A percentile compares a stretch with the other conserved stretches of the same genome.
Conservation (phyloP, 371 early-diverging fungal genomes). For the Smittium mucronatum region DNA sequence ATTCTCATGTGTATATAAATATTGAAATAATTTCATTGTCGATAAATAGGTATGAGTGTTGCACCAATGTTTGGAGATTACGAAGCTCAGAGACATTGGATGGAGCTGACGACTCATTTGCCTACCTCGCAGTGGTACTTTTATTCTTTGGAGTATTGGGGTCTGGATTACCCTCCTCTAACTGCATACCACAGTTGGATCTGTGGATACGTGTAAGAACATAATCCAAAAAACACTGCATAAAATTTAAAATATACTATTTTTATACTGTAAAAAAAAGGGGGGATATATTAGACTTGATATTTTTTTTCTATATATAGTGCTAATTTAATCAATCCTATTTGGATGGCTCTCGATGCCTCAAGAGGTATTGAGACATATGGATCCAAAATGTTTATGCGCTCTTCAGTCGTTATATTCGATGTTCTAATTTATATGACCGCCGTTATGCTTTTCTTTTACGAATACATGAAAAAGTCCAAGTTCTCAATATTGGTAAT, state of each 20-base stretch:
- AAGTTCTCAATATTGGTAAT: conserved; percentile 29
- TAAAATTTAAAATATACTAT: too few relatives aligned
- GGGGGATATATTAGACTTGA: too few relatives aligned
- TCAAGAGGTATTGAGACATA: conserved; percentile 73
- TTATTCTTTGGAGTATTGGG: conserved; percentile 82
- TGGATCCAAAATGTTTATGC: conserved; percentile 74
- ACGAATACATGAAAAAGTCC: not conserved
- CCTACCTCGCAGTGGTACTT: conserved; percentile 73
- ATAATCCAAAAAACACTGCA: not conserved
- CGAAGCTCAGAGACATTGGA: conserved; percentile 96
- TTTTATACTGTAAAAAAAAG: too few relatives aligned
- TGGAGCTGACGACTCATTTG: conserved; percentile 77
- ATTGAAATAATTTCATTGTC: conserved; percentile 17
- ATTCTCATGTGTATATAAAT: not conserved
- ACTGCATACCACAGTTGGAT: conserved; percentile 84
- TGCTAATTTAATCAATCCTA: conserved; percentile 60
- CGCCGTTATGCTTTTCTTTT: conserved; percentile 46
- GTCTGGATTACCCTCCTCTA: conserved; percentile 91
- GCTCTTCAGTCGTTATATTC: conserved; percentile 59
- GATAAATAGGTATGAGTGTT: conserved; percentile 14
- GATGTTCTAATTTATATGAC: conserved; percentile 68
- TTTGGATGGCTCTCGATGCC: conserved; percentile 67
- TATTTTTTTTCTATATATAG: too few relatives aligned
- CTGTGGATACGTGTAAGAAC: conserved; percentile 46
- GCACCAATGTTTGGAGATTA: conserved; percentile 88